Evolutionary conservation across 164 flowering plant species (phyloP).

Genomic region (Malania oleifera): DNA sequence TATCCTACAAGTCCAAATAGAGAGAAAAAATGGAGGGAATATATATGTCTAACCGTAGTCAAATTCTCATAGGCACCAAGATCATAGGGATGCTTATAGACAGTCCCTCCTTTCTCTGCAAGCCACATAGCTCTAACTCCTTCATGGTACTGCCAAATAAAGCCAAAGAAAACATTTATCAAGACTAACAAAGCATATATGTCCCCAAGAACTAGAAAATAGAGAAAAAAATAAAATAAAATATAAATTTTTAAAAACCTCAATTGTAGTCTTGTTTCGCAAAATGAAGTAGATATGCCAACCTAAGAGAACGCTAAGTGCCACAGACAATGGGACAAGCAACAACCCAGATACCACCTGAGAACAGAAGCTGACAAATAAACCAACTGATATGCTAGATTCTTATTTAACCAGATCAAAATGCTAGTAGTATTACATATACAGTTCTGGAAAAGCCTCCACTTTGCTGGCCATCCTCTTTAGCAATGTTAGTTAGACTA

Average conservation of each 20-base stretch:
- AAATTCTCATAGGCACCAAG: constrained; percentile 78
- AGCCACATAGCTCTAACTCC: constrained; percentile 98
- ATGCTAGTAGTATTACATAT: constrained; percentile 42
- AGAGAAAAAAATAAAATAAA: background rate
- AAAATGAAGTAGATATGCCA: constrained; percentile 81
- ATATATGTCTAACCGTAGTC: constrained; percentile 42
- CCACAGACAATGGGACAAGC: constrained; percentile 58
- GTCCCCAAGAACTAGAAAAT: background rate
- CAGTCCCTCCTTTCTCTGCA: constrained; percentile 81
- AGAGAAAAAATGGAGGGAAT: background rate
- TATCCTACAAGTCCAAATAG: too few species aligned
- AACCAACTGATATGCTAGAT: background rate
- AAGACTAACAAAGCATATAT: background rate
- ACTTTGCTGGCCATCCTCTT: constrained; percentile 37
- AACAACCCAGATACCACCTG: constrained; percentile 73
- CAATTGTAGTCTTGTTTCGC: constrained; percentile 90
- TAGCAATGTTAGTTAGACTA: constrained; percentile 40
- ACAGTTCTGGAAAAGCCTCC: constrained; percentile 46
- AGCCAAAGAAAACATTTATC: constrained; percentile 1
- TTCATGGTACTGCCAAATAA: constrained; percentile 71
- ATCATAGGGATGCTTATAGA: constrained; percentile 78
- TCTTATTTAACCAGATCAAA: constrained; percentile 2
- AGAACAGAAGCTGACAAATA: constrained; percentile 4
- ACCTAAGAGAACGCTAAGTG: constrained; percentile 61
- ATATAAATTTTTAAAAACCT: constrained; percentile 41